Evolutionary conservation across 495 filamentous ascomycete species (phyloP), one percentile per base, ranked within the genome.

Genomic region (Evernia prunastri): DNA sequence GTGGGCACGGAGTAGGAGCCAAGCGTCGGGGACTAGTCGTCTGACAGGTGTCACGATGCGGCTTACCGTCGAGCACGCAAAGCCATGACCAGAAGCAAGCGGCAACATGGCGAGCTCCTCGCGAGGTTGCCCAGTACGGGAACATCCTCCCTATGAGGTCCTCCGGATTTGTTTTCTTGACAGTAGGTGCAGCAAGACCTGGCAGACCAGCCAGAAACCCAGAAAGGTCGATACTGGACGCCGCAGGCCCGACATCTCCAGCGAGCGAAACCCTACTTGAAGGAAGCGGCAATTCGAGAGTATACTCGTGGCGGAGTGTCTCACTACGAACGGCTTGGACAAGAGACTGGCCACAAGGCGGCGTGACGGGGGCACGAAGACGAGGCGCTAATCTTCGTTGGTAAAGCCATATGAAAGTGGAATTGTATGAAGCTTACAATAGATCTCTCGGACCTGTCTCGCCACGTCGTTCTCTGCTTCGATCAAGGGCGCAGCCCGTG

Each of bases 11-110:
- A 18, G 18, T 53, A 27, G 11, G 17, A 31, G n/a, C 10, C n/a
- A 61, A 15, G 45, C 35, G 23, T 43, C 37, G 23, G 40, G 2
- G 31, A 8, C 25, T 59, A 43, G 3, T 8, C 0, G 2, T 23
- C 10, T 47, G 15, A 42, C 58, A 42, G 35, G 37, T 42, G 25
- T 45, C 40, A 45, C 3, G 0, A 45, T 45, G 45, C 58, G 12
- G 39, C 54, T 58, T 56, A 68, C 66, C 66, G 39, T 68, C 66
- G 51, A 68, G 29, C n/a, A 67, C 47, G 23, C 66, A 68, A 35
- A 68, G 57, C 63, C 66, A 68, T 35, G 56, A 56, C 64, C 66
- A 68, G 47, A 68, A 68, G 35, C 63, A 68, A 29, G 66, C 40
- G 6, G 58, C 66, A n/a, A 68, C 54, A n/a, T 67, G 49, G 29